Evolutionary conservation across 768 basidiomycete genomes (phyloP).

Genomic region (Tylopilus felleus): DNA sequence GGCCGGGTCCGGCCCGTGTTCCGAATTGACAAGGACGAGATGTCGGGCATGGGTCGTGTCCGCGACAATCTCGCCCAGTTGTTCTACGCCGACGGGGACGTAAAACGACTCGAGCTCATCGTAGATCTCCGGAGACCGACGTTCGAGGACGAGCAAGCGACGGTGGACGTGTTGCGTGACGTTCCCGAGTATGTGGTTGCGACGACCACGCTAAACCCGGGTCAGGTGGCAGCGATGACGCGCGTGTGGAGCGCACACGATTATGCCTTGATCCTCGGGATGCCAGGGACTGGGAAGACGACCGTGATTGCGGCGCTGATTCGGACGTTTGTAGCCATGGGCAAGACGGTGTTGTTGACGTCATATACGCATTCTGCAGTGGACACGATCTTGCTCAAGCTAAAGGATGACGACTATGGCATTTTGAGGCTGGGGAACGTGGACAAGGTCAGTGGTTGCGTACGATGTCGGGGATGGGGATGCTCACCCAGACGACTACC

Average conservation of each 20-base stretch:
- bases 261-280: slow-evolving; percentile 90
- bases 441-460: slow-evolving; percentile 66
- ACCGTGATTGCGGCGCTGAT: slow-evolving; percentile 91
- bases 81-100: slow-evolving; percentile 79
- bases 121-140: slow-evolving; percentile 75
- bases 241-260: slow-evolving; percentile 79
- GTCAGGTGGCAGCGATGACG: slow-evolving; percentile 68
- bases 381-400: slow-evolving; percentile 90
- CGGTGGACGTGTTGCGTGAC: slow-evolving; percentile 8
- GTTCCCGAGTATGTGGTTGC: slow-evolving; percentile 31
- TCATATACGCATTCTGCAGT: slow-evolving; percentile 98
- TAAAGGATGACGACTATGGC: slow-evolving; percentile 63
- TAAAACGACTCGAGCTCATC: slow-evolving; percentile 62
- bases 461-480: not conserved
- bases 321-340: slow-evolving; percentile 67
- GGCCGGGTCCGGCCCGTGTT: slow-evolving; percentile 43
- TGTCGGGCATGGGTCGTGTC: slow-evolving; percentile 84
- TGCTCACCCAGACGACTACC: not conserved
- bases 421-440: slow-evolving; percentile 86
- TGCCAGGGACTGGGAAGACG: slow-evolving; percentile 99
- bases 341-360: slow-evolving; percentile 85
- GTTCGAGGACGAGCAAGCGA: slow-evolving; percentile 45
- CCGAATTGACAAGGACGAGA: slow-evolving; percentile 92
- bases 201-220: slow-evolving; percentile 55
- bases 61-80: slow-evolving; percentile 87